phyloP scores from a whole-genome alignment of 2,329 filamentous ascomycete genomes.

The Diaporthe sp. region DNA sequence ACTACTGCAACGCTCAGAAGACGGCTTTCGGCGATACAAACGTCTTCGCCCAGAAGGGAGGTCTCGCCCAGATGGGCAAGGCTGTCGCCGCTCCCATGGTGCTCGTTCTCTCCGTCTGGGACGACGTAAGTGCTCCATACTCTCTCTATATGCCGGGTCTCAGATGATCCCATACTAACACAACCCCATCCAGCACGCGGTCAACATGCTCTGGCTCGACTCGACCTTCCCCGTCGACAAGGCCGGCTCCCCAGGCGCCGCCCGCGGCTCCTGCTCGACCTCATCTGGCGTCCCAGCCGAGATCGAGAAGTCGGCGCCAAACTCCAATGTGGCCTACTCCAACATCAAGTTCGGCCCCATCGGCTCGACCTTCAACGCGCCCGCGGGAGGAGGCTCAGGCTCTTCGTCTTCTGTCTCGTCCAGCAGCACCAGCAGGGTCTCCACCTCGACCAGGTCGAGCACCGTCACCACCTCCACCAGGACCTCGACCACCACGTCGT shows the following conservation, averaged over 20 bases:
- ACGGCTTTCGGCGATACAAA: slow-evolving; percentile 65
- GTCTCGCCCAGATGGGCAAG: slow-evolving; percentile 66
- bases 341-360: slow-evolving; percentile 46
- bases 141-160: too few relatives aligned
- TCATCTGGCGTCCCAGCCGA: slow-evolving; percentile 56
- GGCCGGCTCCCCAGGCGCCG: slow-evolving; percentile 59
- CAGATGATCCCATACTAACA: not conserved
- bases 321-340: slow-evolving; percentile 47
- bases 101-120: slow-evolving; percentile 72
- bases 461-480: slow-evolving; percentile 19
- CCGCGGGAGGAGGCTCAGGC: slow-evolving; percentile 18
- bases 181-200: slow-evolving; percentile 55
- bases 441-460: slow-evolving; percentile 34
- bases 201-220: slow-evolving; percentile 75
- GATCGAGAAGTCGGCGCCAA: slow-evolving; percentile 49
- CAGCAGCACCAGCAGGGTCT: slow-evolving; percentile 38
- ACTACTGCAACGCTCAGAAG: slow-evolving; percentile 70
- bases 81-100: slow-evolving; percentile 72
- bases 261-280: slow-evolving; percentile 58
- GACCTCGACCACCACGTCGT: not conserved
- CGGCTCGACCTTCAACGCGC: slow-evolving; percentile 45
- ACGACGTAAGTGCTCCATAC: slow-evolving; percentile 57
- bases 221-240: slow-evolving; percentile 63
- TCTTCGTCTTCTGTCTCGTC: slow-evolving; percentile 9
- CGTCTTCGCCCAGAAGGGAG: slow-evolving; percentile 66